Percentiles rank a stretch among this genome's conserved stretches.
Conservation (phyloP, 73 alveolate species). For the Paramecium pentaurelia region DNA sequence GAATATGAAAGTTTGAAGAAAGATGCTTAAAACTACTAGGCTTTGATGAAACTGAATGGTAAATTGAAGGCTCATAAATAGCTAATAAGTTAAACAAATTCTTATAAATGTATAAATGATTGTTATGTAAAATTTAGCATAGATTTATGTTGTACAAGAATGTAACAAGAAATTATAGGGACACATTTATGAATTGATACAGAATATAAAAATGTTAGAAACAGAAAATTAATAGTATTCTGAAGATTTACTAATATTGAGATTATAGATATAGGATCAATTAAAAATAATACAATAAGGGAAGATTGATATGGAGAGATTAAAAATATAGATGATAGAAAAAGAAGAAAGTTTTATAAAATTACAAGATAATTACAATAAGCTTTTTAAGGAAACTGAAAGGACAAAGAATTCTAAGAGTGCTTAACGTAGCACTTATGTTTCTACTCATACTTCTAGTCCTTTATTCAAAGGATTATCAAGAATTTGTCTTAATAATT, state of each 20-base stretch:
- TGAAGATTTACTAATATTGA: background rate
- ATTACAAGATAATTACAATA: background rate
- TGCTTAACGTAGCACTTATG: background rate
- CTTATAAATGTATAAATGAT: background rate
- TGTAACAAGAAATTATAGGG: background rate
- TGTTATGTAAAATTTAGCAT: background rate
- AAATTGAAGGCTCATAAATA: background rate
- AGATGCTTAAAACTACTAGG: background rate
- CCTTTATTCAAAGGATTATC: background rate
- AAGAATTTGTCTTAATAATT: background rate
- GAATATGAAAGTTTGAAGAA: background rate
- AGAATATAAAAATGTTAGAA: background rate
- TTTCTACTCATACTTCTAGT: background rate
- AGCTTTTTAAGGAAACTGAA: background rate
- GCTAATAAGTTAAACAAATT: background rate
- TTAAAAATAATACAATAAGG: background rate
- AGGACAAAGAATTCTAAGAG: background rate
- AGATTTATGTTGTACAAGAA: background rate
- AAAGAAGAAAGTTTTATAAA: background rate
- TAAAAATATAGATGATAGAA: background rate
- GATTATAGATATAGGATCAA: background rate
- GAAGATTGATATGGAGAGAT: background rate
- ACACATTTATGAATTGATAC: background rate
- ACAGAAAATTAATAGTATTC: background rate
- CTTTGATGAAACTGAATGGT: background rate